A percentile compares a stretch with the other conserved stretches of the same genome.
Conservation (phyloP, 2,329 filamentous ascomycete species). For the Trichoderma atrobrunneum region DNA sequence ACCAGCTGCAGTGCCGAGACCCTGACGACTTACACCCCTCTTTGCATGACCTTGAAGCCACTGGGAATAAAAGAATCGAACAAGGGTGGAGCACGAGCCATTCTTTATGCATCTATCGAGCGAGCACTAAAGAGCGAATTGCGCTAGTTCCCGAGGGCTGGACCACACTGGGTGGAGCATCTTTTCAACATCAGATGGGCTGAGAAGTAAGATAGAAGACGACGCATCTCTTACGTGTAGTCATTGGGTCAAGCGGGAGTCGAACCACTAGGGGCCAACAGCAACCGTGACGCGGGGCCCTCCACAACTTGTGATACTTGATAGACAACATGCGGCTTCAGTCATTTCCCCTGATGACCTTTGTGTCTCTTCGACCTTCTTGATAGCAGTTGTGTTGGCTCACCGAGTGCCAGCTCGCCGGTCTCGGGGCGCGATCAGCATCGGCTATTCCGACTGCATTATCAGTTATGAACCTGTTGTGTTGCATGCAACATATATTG, state of each 20-base stretch:
- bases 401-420: not conserved
- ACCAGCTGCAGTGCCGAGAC: conserved; percentile 6
- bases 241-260: not conserved
- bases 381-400: not conserved
- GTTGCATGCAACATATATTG: not conserved
- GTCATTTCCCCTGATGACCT: not conserved
- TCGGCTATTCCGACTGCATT: conserved; percentile 6
- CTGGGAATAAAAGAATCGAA: conserved; percentile 5
- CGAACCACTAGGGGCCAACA: not conserved
- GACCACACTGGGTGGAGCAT: conserved; percentile 25
- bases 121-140: conserved; percentile 25
- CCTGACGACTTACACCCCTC: not conserved
- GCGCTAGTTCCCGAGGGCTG: conserved; percentile 32
- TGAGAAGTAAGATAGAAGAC: not conserved
- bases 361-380: not conserved
- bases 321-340: not conserved
- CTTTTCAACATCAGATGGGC: conserved; percentile 25
- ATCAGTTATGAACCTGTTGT: not conserved
- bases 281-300: not conserved
- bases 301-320: not conserved
- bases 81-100: not conserved
- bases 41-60: not conserved
- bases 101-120: conserved; percentile 32
- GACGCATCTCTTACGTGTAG: not conserved
- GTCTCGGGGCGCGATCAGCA: conserved; percentile 5